Evolutionary conservation across 495 filamentous ascomycete genomes (phyloP), one percentile per base, ranked within the genome.

Genomic region (Aspergillus sclerotiicarbonarius): DNA sequence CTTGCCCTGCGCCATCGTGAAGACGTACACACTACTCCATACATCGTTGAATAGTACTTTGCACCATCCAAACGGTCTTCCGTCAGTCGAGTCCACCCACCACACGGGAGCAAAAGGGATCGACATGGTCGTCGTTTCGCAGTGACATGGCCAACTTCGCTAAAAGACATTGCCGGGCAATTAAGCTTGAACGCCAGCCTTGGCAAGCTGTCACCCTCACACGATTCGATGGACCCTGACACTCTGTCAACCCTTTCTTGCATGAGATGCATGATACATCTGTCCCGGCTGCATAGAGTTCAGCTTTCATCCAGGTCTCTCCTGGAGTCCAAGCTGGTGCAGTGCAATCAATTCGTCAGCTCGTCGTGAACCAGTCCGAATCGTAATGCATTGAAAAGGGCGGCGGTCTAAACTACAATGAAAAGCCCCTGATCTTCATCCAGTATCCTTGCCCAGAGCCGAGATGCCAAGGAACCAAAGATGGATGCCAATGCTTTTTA

Each of bases 121-220:
- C 53, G 20, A 55, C 53, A 55, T n/a, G 16, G 6, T 30, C 33
- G 30, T 9, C 21, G 25, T 50, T 50, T 50, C 29, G 25, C 47
- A 50, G 13, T 50, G 47, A 29, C 47, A 25, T 59, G 43, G 45
- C 29, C 44, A 37, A 37, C 43, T 15, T 46, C 21, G 53, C 25
- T 32, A 15, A 54, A 51, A 30, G 12, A 12, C 46, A 53, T 43
- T 57, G 41, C 45, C 31, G 29, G 46, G 16, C 53, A 53, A 48
- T 53, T 58, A 62, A 58, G 55, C 55, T 55, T 55, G 60, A 62
- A 62, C 55, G 10, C 45, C 33, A 29, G 55, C 29, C 60, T 62
- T 62, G 60, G 60, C 56, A 51, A 51, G 31, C 39, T 41, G 57
- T 49, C 51, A 54, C 37, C 9, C 37, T 37, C 13, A 41, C 37